Percentiles rank a stretch among this genome's conserved stretches.
Conservation (phyloP, 2,329 filamentous ascomycete genomes). For the Xylaria hypoxylon region DNA sequence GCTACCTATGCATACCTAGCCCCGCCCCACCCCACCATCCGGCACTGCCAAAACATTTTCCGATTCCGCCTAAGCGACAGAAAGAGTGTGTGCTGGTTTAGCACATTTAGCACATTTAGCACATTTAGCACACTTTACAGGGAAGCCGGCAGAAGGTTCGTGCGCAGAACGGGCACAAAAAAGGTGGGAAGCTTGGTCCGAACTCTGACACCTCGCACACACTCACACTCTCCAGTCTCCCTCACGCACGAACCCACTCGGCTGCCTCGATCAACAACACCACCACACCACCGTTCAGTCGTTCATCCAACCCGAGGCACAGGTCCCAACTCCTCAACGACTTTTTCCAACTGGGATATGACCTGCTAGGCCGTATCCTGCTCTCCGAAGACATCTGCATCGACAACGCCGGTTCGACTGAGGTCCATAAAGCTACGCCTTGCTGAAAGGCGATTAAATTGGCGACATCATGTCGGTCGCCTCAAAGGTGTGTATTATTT, state of each 20-base stretch:
- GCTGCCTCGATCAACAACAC: conserved; percentile 31
- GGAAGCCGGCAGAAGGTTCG: conserved; percentile 28
- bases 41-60: conserved; percentile 29
- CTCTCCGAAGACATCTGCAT: conserved; percentile 41
- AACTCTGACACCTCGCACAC: conserved; percentile 6
- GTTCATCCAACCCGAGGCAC: conserved; percentile 36
- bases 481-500: conserved; percentile 63
- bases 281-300: conserved; percentile 25
- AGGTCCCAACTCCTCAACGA: conserved; percentile 34
- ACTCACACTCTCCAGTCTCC: not conserved
- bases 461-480: conserved; percentile 72
- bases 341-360: conserved; percentile 49
- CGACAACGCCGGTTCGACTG: conserved; percentile 48
- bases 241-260: conserved; percentile 22
- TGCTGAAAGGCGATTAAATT: conserved; percentile 64
- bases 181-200: conserved; percentile 27
- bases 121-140: not conserved
- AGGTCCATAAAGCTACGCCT: conserved; percentile 57
- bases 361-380: conserved; percentile 54
- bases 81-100: no score
- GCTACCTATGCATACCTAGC: not conserved
- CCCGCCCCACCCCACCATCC: not conserved
- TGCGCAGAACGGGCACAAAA: conserved; percentile 35
- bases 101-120: not conserved
- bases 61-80: conserved; percentile 33